Evolutionary conservation across 371 early-diverging fungal genomes (phyloP), one percentile per base, ranked within the genome.

Genomic region (Rhizomucor miehei): DNA sequence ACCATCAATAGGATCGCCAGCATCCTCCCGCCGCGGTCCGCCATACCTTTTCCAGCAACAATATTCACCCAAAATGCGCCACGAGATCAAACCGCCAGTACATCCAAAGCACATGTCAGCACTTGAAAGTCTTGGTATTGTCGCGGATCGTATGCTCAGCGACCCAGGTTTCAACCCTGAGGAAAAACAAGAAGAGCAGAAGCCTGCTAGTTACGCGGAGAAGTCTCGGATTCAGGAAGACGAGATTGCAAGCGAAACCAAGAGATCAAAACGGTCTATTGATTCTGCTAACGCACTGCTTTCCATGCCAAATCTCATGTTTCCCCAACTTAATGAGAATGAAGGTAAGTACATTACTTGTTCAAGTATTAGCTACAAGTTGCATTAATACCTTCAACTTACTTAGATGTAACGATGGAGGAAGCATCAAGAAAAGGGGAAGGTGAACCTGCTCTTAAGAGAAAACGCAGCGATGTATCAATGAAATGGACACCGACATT

Each of bases 21-120:
- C 52, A 24, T 29, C 29, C 5, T 29, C 29, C 8, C 57, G 63
- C 5, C 65, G 66, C 23, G 62, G 63, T 0, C 67, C 68, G 21
- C 71, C 74, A n/a, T 75, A 75, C 47, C 48, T 75, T n/a, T 67
- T 75, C 48, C 75, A 75, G 38, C 75, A 75, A 35, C 75, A 75
- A 21, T 75, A 65, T 40, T 75, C 75, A 37, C 75, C 75, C 9
- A 64, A 69, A 39, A 48, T 66, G 52, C 60, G 66, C 3, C 51
- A 57, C 34, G 57, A 57, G 10, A 57, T 57, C 21, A 16, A 25
- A 34, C 51, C 52, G n/a, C 57, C 57, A 20, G 21, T 51, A 24
- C 54, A 36, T 13, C 55, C 46, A 39, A 19, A 54, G 16, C 48
- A 54, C 13, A 41, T 56, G 12, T 57, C 57, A 19, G 51, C 57